These are phyloP conservation scores for Phyllosticta capitalensis DNA, from an alignment of 2,329 filamentous ascomycete genomes.

Conservation along the genomic window DNA sequence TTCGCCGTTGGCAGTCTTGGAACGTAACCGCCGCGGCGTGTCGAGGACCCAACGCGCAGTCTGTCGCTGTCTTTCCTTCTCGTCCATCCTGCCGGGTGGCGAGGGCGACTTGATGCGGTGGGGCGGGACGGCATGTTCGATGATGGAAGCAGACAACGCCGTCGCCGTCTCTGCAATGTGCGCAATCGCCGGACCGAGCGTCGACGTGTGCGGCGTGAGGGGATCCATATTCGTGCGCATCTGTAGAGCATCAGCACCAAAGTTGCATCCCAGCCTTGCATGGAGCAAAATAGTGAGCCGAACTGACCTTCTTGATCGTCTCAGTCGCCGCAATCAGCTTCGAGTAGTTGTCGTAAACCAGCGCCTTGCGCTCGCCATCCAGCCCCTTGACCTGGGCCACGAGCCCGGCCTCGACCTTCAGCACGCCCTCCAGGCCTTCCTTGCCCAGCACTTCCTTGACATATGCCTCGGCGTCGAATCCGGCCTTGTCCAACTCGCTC, in stretches of 20 bases:
- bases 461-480: slow-evolving; percentile 65
- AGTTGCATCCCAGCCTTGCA: not conserved
- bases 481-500: slow-evolving; percentile 62
- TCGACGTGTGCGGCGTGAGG: slow-evolving; percentile 62
- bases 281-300: not conserved
- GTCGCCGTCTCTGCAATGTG: slow-evolving; percentile 59
- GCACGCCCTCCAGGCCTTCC: slow-evolving; percentile 56
- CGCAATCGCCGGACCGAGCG: slow-evolving; percentile 61
- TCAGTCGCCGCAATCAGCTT: slow-evolving; percentile 95
- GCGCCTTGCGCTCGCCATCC: slow-evolving; percentile 90
- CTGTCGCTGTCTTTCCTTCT: slow-evolving; percentile 39
- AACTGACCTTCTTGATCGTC: slow-evolving; percentile 67
- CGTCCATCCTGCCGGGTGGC: slow-evolving; percentile 14
- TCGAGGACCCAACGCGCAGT: slow-evolving; percentile 55
- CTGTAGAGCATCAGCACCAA: slow-evolving; percentile 22
- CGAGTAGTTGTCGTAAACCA: slow-evolving; percentile 98
- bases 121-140: slow-evolving; percentile 15
- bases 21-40: slow-evolving; percentile 50
- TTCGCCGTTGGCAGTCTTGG: slow-evolving; percentile 50
- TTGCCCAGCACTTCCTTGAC: slow-evolving; percentile 52
- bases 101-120: not conserved
- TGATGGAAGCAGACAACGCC: slow-evolving; percentile 30
- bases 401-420: slow-evolving; percentile 61
- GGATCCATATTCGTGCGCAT: slow-evolving; percentile 79
- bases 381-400: slow-evolving; percentile 69